phyloP scores from a whole-genome alignment of 805 yeast species.

The Cyberlindnera sargentensis region DNA sequence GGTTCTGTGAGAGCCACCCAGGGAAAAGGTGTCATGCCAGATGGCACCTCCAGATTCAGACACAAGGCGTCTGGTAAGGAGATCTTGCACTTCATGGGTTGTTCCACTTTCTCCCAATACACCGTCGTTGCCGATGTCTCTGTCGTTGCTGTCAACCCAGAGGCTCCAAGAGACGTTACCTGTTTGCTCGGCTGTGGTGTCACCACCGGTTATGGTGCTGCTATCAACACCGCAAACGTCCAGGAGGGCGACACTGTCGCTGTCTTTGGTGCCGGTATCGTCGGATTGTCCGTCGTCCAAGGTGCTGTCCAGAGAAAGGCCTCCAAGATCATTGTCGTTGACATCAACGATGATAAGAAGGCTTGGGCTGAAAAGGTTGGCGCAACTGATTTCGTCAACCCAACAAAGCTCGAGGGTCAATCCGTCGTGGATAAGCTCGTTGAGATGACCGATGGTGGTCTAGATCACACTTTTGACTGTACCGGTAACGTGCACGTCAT shows the following conservation, averaged over 20 bases:
- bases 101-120: constrained; percentile 94
- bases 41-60: constrained; percentile 88
- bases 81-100: constrained; percentile 93
- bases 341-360: constrained; percentile 77
- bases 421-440: constrained; percentile 72
- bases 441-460: constrained; percentile 94
- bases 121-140: constrained; percentile 98
- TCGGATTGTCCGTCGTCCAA: constrained; percentile 92
- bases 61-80: constrained; percentile 69
- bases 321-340: constrained; percentile 74
- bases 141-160: constrained; percentile 81
- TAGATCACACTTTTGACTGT: constrained; percentile 94
- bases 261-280: constrained; percentile 96
- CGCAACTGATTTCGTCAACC: constrained; percentile 92
- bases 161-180: constrained; percentile 78
- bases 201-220: constrained; percentile 98
- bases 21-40: constrained; percentile 98
- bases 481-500: constrained; percentile 94
- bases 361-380: constrained; percentile 87
- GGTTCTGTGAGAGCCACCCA: constrained; percentile 95
- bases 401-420: constrained; percentile 69
- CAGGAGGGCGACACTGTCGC: constrained; percentile 91
- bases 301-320: constrained; percentile 88
- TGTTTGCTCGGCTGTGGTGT: constrained; percentile 98
- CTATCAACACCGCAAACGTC: constrained; percentile 86